Percentiles rank a stretch among this genome's conserved stretches.
phyloP scores from a whole-genome alignment of 2,329 filamentous ascomycete genomes.

The Xylaria sp. region DNA sequence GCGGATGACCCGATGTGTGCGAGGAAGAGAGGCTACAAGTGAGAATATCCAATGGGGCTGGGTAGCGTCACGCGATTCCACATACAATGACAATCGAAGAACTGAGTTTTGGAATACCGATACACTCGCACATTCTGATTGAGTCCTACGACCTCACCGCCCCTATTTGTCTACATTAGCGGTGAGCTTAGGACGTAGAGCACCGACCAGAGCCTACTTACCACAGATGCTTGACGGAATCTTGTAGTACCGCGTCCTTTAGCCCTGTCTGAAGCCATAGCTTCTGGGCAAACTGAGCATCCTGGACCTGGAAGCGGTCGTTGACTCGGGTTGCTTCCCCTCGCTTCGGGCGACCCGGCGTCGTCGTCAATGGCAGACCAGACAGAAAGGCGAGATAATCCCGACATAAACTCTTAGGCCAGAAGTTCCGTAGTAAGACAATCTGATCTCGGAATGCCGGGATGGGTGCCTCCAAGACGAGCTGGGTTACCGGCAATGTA shows the following conservation, averaged over 20 bases:
- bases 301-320: slow-evolving; percentile 86
- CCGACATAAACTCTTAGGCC: slow-evolving; percentile 78
- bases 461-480: slow-evolving; percentile 66
- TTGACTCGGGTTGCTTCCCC: slow-evolving; percentile 88
- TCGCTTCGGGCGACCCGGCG: slow-evolving; percentile 79
- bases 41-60: not conserved
- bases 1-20: not conserved
- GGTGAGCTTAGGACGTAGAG: slow-evolving; percentile 5
- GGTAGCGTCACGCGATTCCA: slow-evolving; percentile 39
- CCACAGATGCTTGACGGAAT: slow-evolving; percentile 57
- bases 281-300: slow-evolving; percentile 75
- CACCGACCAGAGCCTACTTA: slow-evolving; percentile 41
- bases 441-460: slow-evolving; percentile 67
- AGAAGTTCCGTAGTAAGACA: slow-evolving; percentile 77
- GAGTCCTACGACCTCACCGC: slow-evolving; percentile 82
- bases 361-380: slow-evolving; percentile 75
- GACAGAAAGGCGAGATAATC: slow-evolving; percentile 78
- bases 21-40: not conserved
- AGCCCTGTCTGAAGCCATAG: slow-evolving; percentile 84
- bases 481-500: slow-evolving; percentile 70
- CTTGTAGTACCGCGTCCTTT: slow-evolving; percentile 65
- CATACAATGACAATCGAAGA: slow-evolving; percentile 92
- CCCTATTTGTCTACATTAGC: slow-evolving; percentile 65
- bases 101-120: slow-evolving; percentile 85
- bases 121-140: slow-evolving; percentile 92